These are phyloP conservation scores for Elaeis oleifera DNA, from an alignment of 202 grass and related monocot species.

Conservation along the genomic window DNA sequence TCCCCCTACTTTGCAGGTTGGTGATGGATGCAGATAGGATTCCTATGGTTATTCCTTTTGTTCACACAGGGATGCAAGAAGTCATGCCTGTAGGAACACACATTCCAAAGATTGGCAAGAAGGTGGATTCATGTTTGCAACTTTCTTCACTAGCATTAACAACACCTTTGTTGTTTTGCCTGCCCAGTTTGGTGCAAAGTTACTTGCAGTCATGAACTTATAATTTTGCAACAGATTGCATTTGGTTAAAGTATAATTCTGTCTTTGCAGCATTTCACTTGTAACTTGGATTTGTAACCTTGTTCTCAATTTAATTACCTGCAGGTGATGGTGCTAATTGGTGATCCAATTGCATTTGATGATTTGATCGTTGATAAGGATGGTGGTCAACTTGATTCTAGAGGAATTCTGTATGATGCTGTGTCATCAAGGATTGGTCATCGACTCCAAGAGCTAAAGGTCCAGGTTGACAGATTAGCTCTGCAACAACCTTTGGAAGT, in stretches of 20 bases:
- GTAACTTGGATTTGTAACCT: background rate
- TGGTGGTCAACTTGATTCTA: conserved; percentile 33
- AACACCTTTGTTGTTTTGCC: background rate
- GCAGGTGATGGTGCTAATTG: conserved; percentile 87
- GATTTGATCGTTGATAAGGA: conserved; percentile 52
- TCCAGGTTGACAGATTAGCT: conserved; percentile 44
- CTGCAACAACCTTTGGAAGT: conserved; percentile 38
- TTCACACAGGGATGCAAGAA: conserved; percentile 89
- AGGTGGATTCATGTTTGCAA: conserved; percentile 17
- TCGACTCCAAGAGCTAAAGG: conserved; percentile 64
- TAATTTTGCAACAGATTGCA: too few relatives aligned
- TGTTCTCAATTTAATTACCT: background rate
- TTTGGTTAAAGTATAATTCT: background rate
- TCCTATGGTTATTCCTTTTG: conserved; percentile 75
- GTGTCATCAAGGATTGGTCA: conserved; percentile 60
- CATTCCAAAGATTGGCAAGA: conserved; percentile 68
- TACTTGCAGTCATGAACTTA: too few relatives aligned
- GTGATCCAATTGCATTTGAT: conserved; percentile 76
- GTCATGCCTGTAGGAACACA: conserved; percentile 85
- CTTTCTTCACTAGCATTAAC: too few relatives aligned
- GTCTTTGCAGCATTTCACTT: background rate
- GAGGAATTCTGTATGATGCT: conserved; percentile 59
- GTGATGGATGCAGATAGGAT: conserved; percentile 74
- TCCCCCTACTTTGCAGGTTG: conserved; percentile 42
- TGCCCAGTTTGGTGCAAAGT: background rate